Conservation (phyloP, 345 rosid species). For the Cardamine resedifolia region DNA sequence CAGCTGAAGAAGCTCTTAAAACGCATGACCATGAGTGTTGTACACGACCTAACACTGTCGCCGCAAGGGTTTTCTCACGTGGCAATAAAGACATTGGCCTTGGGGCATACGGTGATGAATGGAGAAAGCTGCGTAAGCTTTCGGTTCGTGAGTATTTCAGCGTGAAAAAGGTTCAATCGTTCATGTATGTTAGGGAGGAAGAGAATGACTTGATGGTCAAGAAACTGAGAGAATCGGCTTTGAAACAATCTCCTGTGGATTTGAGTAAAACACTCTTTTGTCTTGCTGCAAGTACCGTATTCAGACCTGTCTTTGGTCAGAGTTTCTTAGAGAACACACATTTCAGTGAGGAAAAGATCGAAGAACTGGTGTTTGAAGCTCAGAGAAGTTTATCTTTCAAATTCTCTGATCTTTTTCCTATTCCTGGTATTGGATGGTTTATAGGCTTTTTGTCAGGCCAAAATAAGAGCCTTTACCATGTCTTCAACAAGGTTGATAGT, state of each 20-base stretch:
- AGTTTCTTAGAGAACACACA: not conserved
- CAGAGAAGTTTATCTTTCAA: not conserved
- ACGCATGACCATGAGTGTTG: constrained; percentile 42
- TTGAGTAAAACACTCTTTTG: constrained; percentile 2
- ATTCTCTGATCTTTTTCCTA: constrained; percentile 25
- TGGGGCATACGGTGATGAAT: constrained; percentile 30
- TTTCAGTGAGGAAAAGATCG: constrained; percentile 6
- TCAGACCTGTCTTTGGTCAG: constrained; percentile 25
- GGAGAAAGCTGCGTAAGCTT: constrained; percentile 40
- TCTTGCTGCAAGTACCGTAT: not conserved
- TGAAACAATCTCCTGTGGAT: constrained; percentile 24
- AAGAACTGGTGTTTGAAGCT: constrained; percentile 25
- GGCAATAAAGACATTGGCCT: constrained; percentile 18
- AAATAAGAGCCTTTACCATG: constrained; percentile 17
- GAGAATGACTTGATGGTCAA: constrained; percentile 31
- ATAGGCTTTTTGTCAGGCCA: constrained; percentile 22
- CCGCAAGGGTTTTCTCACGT: constrained; percentile 14
- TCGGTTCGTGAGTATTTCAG: constrained; percentile 14
- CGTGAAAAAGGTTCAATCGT: constrained; percentile 17
- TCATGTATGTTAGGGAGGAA: constrained; percentile 33
- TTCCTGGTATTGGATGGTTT: constrained; percentile 21
- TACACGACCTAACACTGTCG: constrained; percentile 26
- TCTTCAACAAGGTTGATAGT: not conserved
- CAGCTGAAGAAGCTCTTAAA: constrained; percentile 37
- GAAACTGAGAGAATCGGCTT: constrained; percentile 18